Percentiles rank a stretch among this genome's conserved stretches.
Conservation (phyloP, 2,329 filamentous ascomycete species). For the Penicillium sp. region DNA sequence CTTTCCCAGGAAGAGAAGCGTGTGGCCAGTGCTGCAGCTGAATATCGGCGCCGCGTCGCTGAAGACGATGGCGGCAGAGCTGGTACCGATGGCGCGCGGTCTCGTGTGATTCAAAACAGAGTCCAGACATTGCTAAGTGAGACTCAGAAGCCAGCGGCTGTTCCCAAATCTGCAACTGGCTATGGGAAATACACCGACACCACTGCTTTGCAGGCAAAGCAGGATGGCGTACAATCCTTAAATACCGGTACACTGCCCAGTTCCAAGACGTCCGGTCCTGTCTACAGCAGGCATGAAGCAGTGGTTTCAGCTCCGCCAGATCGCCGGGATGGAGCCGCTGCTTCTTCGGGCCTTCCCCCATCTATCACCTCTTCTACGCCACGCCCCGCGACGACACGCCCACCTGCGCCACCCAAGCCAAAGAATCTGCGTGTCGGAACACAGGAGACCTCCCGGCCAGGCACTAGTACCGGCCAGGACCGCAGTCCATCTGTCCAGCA, state of each 20-base stretch:
- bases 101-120: slow-evolving; percentile 86
- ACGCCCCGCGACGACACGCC: slow-evolving; percentile 42
- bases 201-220: slow-evolving; percentile 42
- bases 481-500: slow-evolving; percentile 23
- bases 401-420: slow-evolving; percentile 61
- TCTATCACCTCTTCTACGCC: slow-evolving; percentile 18
- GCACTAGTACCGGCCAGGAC: slow-evolving; percentile 22
- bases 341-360: slow-evolving; percentile 19
- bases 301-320: slow-evolving; percentile 12
- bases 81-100: slow-evolving; percentile 58
- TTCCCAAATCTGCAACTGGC: slow-evolving; percentile 74
- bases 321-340: slow-evolving; percentile 16
- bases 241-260: slow-evolving; percentile 18
- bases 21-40: slow-evolving; percentile 83
- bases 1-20: slow-evolving; percentile 86
- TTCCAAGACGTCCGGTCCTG: slow-evolving; percentile 22
- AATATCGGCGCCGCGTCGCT: slow-evolving; percentile 76
- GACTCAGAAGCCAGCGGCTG: slow-evolving; percentile 60
- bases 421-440: slow-evolving; percentile 55
- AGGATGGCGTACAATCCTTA: slow-evolving; percentile 23
- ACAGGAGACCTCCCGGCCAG: slow-evolving; percentile 22
- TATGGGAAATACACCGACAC: slow-evolving; percentile 82
- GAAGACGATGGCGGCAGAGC: slow-evolving; percentile 53
- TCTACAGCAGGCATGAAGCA: slow-evolving; percentile 16
- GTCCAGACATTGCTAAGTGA: slow-evolving; percentile 82